phyloP scores from a whole-genome alignment of 192 early-diverging fungal species.

The Dissophora globulifera region DNA sequence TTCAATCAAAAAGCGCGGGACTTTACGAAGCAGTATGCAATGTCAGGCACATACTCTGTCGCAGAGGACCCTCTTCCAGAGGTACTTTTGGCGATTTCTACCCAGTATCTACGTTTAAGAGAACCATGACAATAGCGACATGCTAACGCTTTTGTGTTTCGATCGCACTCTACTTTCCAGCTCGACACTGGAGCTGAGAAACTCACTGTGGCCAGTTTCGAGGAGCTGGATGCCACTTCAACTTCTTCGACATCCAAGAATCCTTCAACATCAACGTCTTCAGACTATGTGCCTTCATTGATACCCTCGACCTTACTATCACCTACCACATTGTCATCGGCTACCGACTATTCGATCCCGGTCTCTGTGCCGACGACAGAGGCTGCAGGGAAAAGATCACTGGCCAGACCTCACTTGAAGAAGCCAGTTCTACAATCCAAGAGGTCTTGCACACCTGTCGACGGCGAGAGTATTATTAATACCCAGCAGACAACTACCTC shows the following conservation, averaged over 20 bases:
- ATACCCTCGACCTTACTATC: background rate
- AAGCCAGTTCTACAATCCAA: slow-evolving; percentile 3
- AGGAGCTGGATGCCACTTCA: too few species aligned
- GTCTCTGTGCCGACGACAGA: background rate
- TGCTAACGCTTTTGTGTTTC: too few species aligned
- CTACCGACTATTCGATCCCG: background rate
- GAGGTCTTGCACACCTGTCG: background rate
- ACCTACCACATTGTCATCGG: background rate
- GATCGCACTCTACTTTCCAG: too few species aligned
- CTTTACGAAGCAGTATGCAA: slow-evolving; percentile 54
- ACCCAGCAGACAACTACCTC: too few species aligned
- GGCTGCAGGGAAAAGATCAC: background rate
- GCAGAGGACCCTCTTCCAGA: background rate
- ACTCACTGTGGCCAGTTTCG: too few species aligned
- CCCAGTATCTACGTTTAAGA: too few species aligned
- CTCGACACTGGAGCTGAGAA: too few species aligned
- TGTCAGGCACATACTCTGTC: background rate
- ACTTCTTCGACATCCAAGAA: too few species aligned
- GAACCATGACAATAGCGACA: too few species aligned
- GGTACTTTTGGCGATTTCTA: slow-evolving; percentile 9
- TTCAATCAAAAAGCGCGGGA: slow-evolving; percentile 60
- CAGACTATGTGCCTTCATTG: too few species aligned
- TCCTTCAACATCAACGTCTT: background rate
- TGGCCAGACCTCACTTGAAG: background rate
- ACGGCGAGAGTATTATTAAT: too few species aligned